Evolutionary conservation across 164 flowering plant species (phyloP), one percentile per base, ranked within the genome.

Genomic region (Berberis vulgaris): DNA sequence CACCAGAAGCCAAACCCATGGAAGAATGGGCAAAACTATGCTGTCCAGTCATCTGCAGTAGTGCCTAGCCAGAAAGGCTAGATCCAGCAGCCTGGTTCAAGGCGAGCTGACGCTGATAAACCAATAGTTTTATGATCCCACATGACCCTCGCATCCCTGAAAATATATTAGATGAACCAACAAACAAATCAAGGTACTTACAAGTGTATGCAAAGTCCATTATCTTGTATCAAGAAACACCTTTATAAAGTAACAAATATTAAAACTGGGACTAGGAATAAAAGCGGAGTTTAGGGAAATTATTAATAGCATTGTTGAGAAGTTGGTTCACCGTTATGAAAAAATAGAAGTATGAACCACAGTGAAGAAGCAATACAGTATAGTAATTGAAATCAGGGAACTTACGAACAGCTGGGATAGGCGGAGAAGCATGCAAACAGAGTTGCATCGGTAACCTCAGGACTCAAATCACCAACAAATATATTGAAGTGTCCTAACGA

Each of bases 71-170:
- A 26, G 26, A 26, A 26, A 26, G 26, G 26, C 26, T 26, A 26
- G 26, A 26, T 26, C 26, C 26, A 26, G 26, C 26, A 26, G 26
- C 26, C 26, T 26, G 26, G 26, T 26, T 26, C 81, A 91, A 74
- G 64, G 96, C 89, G 44, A 91, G 73, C 72, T 93, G 98, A 12
- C 93, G 78, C 69, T 94, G 95, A 57, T 94, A 94, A n/a, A 82
- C 89, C 60, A 94, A 68, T 6, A 72, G 97, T 89, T 78, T 89
- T 87, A 68, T 87, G 91, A 79, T 89, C 94, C 94, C 94, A 88
- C 95, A 88, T 87, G 49, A 87, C 97, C 68, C 87, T 78, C 67
- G 97, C 97, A 84, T 89, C 97, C 59, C 97, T 89, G 78, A 45
- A 69, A 26, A 26, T 26, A 26, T 26, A 26, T 26, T 26, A 26